Percentiles rank a stretch among this genome's conserved stretches.
phyloP scores from a whole-genome alignment of 2,329 filamentous ascomycete species.

The Penicillium sp. region DNA sequence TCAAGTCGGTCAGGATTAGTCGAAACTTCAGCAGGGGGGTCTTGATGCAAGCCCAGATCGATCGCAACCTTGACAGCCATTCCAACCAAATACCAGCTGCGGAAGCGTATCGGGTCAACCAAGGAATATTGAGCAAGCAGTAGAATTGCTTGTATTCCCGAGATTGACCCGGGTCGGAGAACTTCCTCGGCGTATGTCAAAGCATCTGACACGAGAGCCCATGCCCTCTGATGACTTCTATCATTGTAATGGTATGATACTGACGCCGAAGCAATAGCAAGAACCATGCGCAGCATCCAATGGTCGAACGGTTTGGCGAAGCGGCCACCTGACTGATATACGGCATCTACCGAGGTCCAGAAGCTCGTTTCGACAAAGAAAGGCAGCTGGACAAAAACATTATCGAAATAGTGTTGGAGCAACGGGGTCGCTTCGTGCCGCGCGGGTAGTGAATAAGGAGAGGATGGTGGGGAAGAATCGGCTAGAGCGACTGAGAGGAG shows the following conservation, averaged over 20 bases:
- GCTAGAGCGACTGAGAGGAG: slow-evolving; percentile 75
- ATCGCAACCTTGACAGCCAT: slow-evolving; percentile 79
- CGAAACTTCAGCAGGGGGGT: slow-evolving; percentile 63
- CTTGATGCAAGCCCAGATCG: slow-evolving; percentile 86
- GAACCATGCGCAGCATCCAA: slow-evolving; percentile 80
- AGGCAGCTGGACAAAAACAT: slow-evolving; percentile 70
- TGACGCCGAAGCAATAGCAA: slow-evolving; percentile 70
- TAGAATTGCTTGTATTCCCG: slow-evolving; percentile 77
- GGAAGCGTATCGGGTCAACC: slow-evolving; percentile 81
- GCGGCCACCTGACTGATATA: slow-evolving; percentile 63
- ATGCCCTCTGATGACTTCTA: slow-evolving; percentile 54
- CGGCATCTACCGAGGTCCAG: slow-evolving; percentile 66
- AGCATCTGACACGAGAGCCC: slow-evolving; percentile 56
- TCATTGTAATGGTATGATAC: slow-evolving; percentile 60
- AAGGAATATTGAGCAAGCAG: slow-evolving; percentile 82
- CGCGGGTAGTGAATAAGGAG: slow-evolving; percentile 57
- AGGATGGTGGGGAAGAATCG: slow-evolving; percentile 57
- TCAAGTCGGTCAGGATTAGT: slow-evolving; percentile 64
- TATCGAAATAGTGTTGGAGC: slow-evolving; percentile 75
- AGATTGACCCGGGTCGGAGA: slow-evolving; percentile 71
- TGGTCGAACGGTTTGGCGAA: slow-evolving; percentile 60
- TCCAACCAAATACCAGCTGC: slow-evolving; percentile 87
- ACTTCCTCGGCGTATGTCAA: slow-evolving; percentile 72
- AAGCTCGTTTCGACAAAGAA: slow-evolving; percentile 73
- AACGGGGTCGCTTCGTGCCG: slow-evolving; percentile 60